Percentiles rank a stretch among this genome's conserved stretches.
phyloP scores from a whole-genome alignment of 2,329 filamentous ascomycete species.

The Diaporthe ampelina region DNA sequence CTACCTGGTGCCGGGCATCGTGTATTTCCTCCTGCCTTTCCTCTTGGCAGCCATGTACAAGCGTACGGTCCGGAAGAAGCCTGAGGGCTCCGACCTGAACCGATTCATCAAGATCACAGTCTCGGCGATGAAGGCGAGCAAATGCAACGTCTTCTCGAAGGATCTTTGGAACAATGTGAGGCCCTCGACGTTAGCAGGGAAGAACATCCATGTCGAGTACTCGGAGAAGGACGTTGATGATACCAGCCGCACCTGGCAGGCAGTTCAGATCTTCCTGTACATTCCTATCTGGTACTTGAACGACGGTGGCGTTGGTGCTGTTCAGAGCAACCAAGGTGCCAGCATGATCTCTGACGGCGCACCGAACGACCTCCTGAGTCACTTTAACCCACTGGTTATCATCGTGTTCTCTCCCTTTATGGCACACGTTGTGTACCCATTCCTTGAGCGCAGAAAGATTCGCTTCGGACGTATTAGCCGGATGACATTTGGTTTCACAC shows the following conservation, averaged over 20 bases:
- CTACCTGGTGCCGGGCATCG: conserved; percentile 63
- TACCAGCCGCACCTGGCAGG: conserved; percentile 65
- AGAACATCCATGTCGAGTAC: conserved; percentile 68
- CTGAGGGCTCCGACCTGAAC: conserved; percentile 75
- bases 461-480: conserved; percentile 70
- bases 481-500: conserved; percentile 70
- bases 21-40: conserved; percentile 72
- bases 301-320: conserved; percentile 56
- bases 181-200: conserved; percentile 64
- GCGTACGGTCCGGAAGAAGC: conserved; percentile 68
- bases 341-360: conserved; percentile 63
- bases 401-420: conserved; percentile 70
- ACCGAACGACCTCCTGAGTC: conserved; percentile 72
- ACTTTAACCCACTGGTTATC: conserved; percentile 72
- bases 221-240: conserved; percentile 78
- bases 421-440: conserved; percentile 69
- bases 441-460: conserved; percentile 64
- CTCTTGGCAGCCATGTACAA: conserved; percentile 71
- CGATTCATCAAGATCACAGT: conserved; percentile 70
- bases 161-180: conserved; percentile 72
- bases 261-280: conserved; percentile 57
- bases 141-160: conserved; percentile 66
- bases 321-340: conserved; percentile 54
- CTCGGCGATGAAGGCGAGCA: conserved; percentile 65
- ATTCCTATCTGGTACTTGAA: conserved; percentile 58